Evolutionary conservation across 2,329 filamentous ascomycete species (phyloP).

Genomic region (Venturiaceae sp.): DNA sequence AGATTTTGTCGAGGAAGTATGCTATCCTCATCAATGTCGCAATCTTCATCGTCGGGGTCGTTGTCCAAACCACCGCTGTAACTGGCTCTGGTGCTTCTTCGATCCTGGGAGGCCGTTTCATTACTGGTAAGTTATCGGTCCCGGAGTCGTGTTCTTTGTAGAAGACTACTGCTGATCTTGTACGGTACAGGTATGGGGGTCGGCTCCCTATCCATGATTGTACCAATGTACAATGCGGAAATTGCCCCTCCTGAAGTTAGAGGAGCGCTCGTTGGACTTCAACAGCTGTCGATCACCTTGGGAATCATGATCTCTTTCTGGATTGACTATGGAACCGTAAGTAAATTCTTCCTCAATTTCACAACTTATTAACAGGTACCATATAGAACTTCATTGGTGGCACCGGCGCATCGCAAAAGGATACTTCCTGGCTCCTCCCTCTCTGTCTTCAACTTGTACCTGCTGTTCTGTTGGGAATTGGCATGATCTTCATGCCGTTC

Average conservation of each 20-base stretch:
- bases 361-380: too few species aligned
- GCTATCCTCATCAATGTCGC: constrained; percentile 55
- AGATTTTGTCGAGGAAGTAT: constrained; percentile 59
- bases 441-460: constrained; percentile 62
- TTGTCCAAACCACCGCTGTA: constrained; percentile 57
- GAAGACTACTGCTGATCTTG: constrained; percentile 15
- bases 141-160: not conserved
- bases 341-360: constrained; percentile 7
- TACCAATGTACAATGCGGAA: constrained; percentile 41
- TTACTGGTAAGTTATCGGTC: constrained; percentile 44
- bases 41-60: constrained; percentile 61
- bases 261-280: constrained; percentile 54
- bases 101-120: constrained; percentile 62
- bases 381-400: constrained; percentile 40
- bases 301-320: constrained; percentile 55
- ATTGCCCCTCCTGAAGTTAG: constrained; percentile 52
- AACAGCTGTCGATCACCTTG: constrained; percentile 53
- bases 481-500: constrained; percentile 75
- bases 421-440: constrained; percentile 63
- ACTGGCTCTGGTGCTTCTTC: constrained; percentile 41
- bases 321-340: constrained; percentile 37
- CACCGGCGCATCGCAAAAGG: constrained; percentile 45
- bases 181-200: constrained; percentile 49
- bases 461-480: constrained; percentile 53
- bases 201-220: constrained; percentile 58